Conservation (phyloP, 495 filamentous ascomycete genomes). For the Penicillium flavigenum region DNA sequence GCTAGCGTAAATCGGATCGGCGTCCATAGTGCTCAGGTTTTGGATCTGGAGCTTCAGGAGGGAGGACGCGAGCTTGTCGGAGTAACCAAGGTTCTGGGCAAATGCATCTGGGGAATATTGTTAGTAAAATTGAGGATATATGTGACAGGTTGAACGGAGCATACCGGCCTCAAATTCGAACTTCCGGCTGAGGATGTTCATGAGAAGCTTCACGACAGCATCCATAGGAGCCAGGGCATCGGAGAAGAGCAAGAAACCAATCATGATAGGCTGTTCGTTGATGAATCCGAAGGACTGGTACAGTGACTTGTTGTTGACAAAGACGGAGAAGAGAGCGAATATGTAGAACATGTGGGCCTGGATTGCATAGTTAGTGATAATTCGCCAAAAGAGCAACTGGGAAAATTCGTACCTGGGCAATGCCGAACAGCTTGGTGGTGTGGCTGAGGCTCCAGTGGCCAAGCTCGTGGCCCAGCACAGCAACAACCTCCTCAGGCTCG, state of each 20-base stretch:
- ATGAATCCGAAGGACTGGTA: conserved; percentile 90
- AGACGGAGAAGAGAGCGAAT: conserved; percentile 92
- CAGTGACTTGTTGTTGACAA: conserved; percentile 90
- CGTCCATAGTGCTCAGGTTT: conserved; percentile 97
- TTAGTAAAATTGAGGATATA: conserved; percentile 5
- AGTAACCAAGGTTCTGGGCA: conserved; percentile 80
- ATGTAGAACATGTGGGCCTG: conserved; percentile 91
- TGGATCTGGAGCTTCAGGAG: conserved; percentile 97
- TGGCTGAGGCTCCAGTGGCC: conserved; percentile 96
- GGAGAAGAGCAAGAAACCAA: conserved; percentile 95
- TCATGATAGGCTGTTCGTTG: conserved; percentile 82
- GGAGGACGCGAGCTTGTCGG: conserved; percentile 76
- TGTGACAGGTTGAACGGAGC: conserved; percentile 9
- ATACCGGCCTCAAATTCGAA: conserved; percentile 95
- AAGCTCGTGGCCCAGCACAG: conserved; percentile 91
- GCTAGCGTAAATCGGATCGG: conserved; percentile 94
- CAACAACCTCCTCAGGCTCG: conserved; percentile 85
- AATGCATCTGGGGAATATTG: conserved; percentile 61
- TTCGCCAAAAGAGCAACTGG: neutral
- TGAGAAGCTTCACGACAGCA: conserved; percentile 83
- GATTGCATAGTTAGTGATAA: conserved; percentile 30
- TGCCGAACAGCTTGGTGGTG: conserved; percentile 86
- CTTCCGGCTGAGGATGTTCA: conserved; percentile 91
- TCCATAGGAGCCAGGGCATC: conserved; percentile 91
- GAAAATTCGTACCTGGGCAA: conserved; percentile 69